These are phyloP conservation scores for Noccaea bulbosa DNA, from an alignment of 345 rosid genomes.

Conservation along the genomic window DNA sequence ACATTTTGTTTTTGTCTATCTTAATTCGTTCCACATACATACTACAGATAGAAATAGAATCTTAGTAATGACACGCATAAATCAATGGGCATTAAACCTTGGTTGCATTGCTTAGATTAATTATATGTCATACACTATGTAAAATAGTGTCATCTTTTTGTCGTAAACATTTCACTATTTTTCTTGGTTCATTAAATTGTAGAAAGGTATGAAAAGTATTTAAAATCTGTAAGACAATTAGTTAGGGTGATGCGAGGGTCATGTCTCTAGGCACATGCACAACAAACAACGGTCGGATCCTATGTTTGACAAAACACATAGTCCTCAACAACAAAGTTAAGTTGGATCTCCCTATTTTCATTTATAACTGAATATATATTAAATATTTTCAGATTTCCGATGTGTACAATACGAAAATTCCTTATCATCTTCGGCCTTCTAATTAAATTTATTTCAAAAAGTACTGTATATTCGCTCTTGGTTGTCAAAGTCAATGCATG, in stretches of 20 bases:
- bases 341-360: constrained; percentile 40
- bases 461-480: constrained; percentile 11
- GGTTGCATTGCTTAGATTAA: not conserved
- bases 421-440: constrained; percentile 13
- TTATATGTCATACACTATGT: not conserved
- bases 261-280: constrained; percentile 42
- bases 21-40: not conserved
- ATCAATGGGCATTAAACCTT: not conserved
- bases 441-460: constrained; percentile 1
- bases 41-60: not conserved
- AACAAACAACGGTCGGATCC: constrained; percentile 49
- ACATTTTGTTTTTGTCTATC: not conserved
- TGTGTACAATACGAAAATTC: constrained; percentile 24
- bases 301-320: constrained; percentile 45
- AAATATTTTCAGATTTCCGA: constrained; percentile 32
- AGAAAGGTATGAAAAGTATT: constrained; percentile 35
- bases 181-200: constrained; percentile 5
- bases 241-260: constrained; percentile 43
- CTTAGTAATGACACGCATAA: constrained; percentile 7
- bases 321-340: constrained; percentile 38
- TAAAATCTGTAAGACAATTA: constrained; percentile 42
- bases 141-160: not conserved
- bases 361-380: constrained; percentile 21
- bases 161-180: not conserved
- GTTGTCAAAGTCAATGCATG: constrained; percentile 36